Base-by-base conservation (phyloP, 2,329 filamentous ascomycete genomes). In the Coleophoma eucalyptorum region DNA sequence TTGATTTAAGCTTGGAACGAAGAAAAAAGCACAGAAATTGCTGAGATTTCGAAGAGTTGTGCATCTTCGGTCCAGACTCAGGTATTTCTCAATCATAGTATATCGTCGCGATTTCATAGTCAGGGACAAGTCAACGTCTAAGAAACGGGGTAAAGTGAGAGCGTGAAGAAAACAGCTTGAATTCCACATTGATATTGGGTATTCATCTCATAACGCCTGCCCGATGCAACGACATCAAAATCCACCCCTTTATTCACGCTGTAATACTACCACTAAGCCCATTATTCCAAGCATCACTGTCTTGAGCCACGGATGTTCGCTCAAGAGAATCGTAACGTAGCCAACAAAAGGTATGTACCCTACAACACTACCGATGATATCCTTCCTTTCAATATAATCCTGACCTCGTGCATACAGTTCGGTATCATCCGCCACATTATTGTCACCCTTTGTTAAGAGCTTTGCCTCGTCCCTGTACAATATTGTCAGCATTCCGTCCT, bases 251-350 rank as follows among this genome's bases (percentile, higher is more conserved):
- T 59, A 97, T 75, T 99, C 94, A 64, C 92, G 76, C 69, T 99
- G 94, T 62, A 99, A 69, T 44, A 99, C 86, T 21, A 97, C 94
- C 73, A 96, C 84, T 62, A 97, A 68, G 1, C 93, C 94, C 94
- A 99, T 99, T 46, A 97, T 80, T 1, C 90, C 93, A 64, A 99
- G 70, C 85, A 97, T 89, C 21, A 86, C 93, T 41, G 90, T 95
- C 81, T 99, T 99, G 62, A 97, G 69, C 93, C 93, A 97, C 5
- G 94, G 94, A 67, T 99, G 86, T 69, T 99, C 94, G 56, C 89
- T 94, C 55, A 99, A 76, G 69, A 97, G 76, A 61, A 99, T 99
- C 2, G 94, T 99, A 43, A 97, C 92, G 66, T 97, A 97, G 58
- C 94, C 94, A 13, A 97, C 91, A 63, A 94, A 95, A 0, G 94